Evolutionary conservation across 2,329 filamentous ascomycete genomes (phyloP), one percentile per base, ranked within the genome.

Genomic region (Cladorrhinum sp.): DNA sequence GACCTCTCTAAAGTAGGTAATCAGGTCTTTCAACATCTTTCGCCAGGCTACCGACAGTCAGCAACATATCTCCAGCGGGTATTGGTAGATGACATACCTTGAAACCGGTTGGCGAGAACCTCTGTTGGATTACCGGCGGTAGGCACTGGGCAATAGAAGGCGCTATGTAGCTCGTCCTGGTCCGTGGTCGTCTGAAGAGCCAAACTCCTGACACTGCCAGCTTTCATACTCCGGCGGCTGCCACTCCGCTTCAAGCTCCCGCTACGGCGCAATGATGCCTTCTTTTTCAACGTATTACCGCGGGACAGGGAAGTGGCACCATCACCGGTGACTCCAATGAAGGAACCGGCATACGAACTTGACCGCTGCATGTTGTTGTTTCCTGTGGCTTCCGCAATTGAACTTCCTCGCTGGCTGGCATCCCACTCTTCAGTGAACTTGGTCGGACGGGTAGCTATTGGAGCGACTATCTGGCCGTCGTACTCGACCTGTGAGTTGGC

Each of bases 11-110:
- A 97, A 98, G 74, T 96, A 98, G 60, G 90, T 80, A 66, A 98
- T 96, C 50, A 98, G 82, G 67, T 97, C 93, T 74, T 98, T 98
- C 57, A 99, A 83, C 14, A 97, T 84, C 78, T 96, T 96, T 69
- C 95, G 86, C 95, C 95, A 99, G 56, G 90, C 92, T 96, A 68
- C 58, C 21, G 12, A 50, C n/a, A 23, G 64, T 67, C 51, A 68
- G 65, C 26, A 48, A 57, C 26, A 28, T 28, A 9, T 28, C 10
- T 49, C 42, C 10, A 20, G 36, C 57, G 10, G 51, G 39, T n/a
- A n/a, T n/a, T n/a, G n/a, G n/a, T 16, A 53, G 24, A 57, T 39
- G 12, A 73, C 85, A 62, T 81, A 92, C 92, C 85, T 80, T 97
- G 91, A 73, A 99, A 99, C 58, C 95, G 86, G 68, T 87, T 91